A percentile compares a stretch with the other conserved stretches of the same genome.
Conservation (phyloP, 257 asterid species). For the Plectranthus barbatus region DNA sequence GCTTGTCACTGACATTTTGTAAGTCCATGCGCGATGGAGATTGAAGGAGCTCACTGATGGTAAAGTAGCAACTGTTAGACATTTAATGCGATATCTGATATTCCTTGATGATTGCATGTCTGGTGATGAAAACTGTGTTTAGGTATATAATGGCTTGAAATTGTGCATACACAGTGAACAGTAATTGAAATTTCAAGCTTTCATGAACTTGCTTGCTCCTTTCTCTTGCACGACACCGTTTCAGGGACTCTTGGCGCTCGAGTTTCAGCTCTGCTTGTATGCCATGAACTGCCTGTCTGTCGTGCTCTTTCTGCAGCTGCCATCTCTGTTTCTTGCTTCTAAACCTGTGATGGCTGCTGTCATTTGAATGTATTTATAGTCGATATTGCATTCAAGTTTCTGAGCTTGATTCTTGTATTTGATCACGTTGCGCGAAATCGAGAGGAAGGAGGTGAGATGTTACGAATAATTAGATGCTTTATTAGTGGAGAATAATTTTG, state of each 20-base stretch:
- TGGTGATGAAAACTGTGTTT: too few relatives aligned
- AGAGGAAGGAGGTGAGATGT: background rate
- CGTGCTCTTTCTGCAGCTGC: slow-evolving; percentile 4
- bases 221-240: slow-evolving; percentile 20
- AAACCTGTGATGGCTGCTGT: background rate
- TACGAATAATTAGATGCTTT: background rate
- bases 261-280: slow-evolving; percentile 36
- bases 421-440: background rate
- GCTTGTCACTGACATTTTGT: too few relatives aligned
- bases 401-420: background rate
- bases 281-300: slow-evolving; percentile 33
- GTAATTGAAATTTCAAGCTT: background rate
- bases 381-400: too few relatives aligned
- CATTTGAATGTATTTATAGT: too few relatives aligned
- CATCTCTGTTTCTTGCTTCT: background rate
- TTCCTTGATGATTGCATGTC: too few relatives aligned
- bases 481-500: background rate
- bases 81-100: too few relatives aligned
- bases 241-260: slow-evolving; percentile 33
- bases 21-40: too few relatives aligned
- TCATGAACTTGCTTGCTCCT: background rate
- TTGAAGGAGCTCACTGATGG: too few relatives aligned
- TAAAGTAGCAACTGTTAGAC: too few relatives aligned
- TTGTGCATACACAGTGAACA: too few relatives aligned
- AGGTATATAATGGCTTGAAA: too few relatives aligned